Base-by-base conservation (phyloP, 1,139 yeast genomes). In the Saccharomyces pastorianus region DNA sequence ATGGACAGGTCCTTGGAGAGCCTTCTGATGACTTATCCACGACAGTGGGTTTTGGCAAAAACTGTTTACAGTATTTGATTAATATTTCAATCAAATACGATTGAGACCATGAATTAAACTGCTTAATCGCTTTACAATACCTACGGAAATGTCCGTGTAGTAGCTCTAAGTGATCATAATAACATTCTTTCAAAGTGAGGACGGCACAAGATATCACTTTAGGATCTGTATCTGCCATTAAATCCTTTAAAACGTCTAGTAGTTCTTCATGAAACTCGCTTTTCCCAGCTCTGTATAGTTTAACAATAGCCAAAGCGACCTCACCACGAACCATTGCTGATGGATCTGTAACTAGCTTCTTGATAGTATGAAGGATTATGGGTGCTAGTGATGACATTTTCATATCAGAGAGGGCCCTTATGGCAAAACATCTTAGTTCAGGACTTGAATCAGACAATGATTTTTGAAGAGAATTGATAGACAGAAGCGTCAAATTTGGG, bases 381-480 rank as follows among this genome's bases (percentile, higher is more conserved):
- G 96, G 95, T 23, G 85, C 78, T 51, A 95, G 84, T 3, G 93
- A 86, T 1, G 87, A 79, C 27, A 93, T 88, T 48, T 83, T 77
- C 53, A 95, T 85, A 9, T 93, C 90, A 2, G 95, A 82, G 64
- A 95, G 77, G 7, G 91, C 84, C 53, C 93, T 78, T 51, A 95
- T 78, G 0, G 96, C 86, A 55, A 86, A 74, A 2, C 95, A 81
- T 60, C 98, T 75, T 20, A 79, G 75, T 11, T 80, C 77, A 0
- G 95, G 85, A 56, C 78, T 80, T 59, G 83, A 81, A 64, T 90
- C 96, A 26, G 78, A 76, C 46, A 93, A 72, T 1, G 88, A 78
- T 68, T 88, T 89, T 68, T 95, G 99, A 50, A 95, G 87, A 0
- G 97, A 88, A 70, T 95, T 95, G 62, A 95, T 87, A 0, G 96